phyloP scores from a whole-genome alignment of 495 filamentous ascomycete species.

The Astrothelium macrocarpum region DNA sequence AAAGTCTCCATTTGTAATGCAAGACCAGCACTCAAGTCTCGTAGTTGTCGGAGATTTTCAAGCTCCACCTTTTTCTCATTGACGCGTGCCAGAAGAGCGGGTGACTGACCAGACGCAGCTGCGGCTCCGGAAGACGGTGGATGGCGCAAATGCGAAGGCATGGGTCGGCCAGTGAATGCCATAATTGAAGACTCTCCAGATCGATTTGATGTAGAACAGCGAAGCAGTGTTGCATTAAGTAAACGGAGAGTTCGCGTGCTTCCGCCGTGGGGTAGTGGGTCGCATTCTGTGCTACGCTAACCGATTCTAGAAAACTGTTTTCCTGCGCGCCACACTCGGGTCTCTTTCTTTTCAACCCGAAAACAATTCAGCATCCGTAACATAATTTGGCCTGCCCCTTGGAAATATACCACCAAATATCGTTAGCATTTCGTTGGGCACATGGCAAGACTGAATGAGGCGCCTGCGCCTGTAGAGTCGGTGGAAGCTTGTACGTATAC shows the following conservation, averaged over 20 bases:
- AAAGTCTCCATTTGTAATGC: conserved; percentile 86
- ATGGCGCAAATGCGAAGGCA: conserved; percentile 54
- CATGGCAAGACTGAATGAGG: conserved; percentile 93
- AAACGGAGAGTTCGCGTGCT: not conserved
- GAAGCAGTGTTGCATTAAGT: not conserved
- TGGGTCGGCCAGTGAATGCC: conserved; percentile 49
- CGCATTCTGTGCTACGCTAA: not conserved
- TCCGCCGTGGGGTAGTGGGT: not conserved
- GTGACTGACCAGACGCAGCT: conserved; percentile 55
- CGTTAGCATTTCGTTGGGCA: conserved; percentile 24
- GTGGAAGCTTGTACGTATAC: conserved; percentile 66
- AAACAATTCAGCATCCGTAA: not conserved
- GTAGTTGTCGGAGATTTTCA: conserved; percentile 75
- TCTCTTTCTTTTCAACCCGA: not conserved
- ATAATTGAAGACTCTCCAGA: conserved; percentile 27
- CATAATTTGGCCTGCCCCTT: not conserved
- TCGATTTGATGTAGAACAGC: not conserved
- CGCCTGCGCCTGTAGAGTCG: conserved; percentile 54
- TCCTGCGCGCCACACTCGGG: not conserved
- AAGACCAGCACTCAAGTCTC: conserved; percentile 77
- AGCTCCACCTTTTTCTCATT: conserved; percentile 90
- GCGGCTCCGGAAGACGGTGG: conserved; percentile 42
- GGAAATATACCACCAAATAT: not conserved
- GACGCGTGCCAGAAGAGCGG: conserved; percentile 74
- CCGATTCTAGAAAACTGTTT: not conserved